Conservation (phyloP, 371 early-diverging fungal species). For the Polyrhizophydium stewartii region DNA sequence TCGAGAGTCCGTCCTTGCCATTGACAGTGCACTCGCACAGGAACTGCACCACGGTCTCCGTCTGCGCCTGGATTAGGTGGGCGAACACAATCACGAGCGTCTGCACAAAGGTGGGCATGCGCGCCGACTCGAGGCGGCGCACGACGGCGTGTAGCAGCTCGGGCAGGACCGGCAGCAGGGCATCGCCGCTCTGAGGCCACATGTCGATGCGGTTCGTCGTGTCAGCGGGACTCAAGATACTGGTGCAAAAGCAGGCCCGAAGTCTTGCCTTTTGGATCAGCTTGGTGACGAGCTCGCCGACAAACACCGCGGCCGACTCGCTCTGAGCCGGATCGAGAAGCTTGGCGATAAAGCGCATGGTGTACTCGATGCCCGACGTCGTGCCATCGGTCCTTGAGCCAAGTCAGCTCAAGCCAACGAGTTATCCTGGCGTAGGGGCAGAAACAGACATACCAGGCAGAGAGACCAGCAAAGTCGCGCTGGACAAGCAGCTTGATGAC, state of each 20-base stretch:
- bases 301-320: conserved; percentile 79
- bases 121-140: conserved; percentile 61
- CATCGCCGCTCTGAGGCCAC: conserved; percentile 42
- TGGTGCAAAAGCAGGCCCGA: neutral
- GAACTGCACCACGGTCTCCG: conserved; percentile 57
- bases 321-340: conserved; percentile 66
- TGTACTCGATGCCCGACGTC: conserved; percentile 69
- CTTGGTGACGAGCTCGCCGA: conserved; percentile 83
- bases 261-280: conserved; percentile 69
- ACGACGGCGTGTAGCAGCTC: conserved; percentile 75
- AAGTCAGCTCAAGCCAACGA: no score
- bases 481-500: conserved; percentile 38
- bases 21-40: conserved; percentile 49
- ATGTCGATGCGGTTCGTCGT: neutral
- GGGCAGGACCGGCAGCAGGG: conserved; percentile 65
- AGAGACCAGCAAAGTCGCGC: conserved; percentile 62
- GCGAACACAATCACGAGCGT: conserved; percentile 87
- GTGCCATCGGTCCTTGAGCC: conserved; percentile 40
- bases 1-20: conserved; percentile 58
- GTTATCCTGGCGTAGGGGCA: no score
- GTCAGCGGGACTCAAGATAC: neutral
- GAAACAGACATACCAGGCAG: conserved; percentile 44
- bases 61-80: conserved; percentile 69
- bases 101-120: conserved; percentile 70
- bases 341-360: conserved; percentile 73